Conservation (phyloP, 2,329 filamentous ascomycete genomes). For the Phyllosticta capitalensis region DNA sequence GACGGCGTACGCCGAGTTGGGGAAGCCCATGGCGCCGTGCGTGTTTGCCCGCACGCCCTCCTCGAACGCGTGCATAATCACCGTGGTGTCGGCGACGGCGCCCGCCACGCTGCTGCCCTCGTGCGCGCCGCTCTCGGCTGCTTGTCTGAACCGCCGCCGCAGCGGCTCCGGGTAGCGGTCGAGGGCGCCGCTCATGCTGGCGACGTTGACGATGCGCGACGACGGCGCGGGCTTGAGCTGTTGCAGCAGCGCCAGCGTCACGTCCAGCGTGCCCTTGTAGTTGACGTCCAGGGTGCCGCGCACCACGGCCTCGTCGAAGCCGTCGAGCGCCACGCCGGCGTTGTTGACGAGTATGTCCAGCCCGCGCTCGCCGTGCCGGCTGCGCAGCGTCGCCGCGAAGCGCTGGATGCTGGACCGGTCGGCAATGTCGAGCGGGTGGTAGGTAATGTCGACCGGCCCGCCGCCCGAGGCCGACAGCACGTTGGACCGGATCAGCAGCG, state of each 20-base stretch:
- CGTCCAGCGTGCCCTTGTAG: slow-evolving; percentile 43
- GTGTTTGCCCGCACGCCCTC: slow-evolving; percentile 36
- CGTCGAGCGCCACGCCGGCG: slow-evolving; percentile 37
- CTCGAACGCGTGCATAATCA: slow-evolving; percentile 42
- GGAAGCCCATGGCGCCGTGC: slow-evolving; percentile 41
- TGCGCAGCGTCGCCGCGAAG: slow-evolving; percentile 23
- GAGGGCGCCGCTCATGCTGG: slow-evolving; percentile 29
- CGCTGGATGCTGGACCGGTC: slow-evolving; percentile 33
- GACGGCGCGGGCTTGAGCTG: slow-evolving; percentile 29
- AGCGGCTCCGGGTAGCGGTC: slow-evolving; percentile 38
- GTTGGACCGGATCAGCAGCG: slow-evolving; percentile 36
- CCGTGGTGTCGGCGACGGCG: slow-evolving; percentile 20
- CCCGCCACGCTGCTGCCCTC: slow-evolving; percentile 10
- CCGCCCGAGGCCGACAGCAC: slow-evolving; percentile 28
- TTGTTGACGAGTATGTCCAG: slow-evolving; percentile 36
- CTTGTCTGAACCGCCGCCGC: slow-evolving; percentile 33
- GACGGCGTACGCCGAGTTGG: slow-evolving; percentile 41
- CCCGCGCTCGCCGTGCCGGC: slow-evolving; percentile 16
- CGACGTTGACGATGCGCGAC: slow-evolving; percentile 27
- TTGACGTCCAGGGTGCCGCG: slow-evolving; percentile 41
- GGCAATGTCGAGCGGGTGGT: slow-evolving; percentile 35
- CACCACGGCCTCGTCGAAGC: slow-evolving; percentile 36
- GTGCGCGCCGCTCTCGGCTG: slow-evolving; percentile 15
- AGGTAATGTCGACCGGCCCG: slow-evolving; percentile 23
- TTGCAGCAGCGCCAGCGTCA: slow-evolving; percentile 37